phyloP scores from a whole-genome alignment of 208 protist genomes.

The Crithidia sp. region DNA sequence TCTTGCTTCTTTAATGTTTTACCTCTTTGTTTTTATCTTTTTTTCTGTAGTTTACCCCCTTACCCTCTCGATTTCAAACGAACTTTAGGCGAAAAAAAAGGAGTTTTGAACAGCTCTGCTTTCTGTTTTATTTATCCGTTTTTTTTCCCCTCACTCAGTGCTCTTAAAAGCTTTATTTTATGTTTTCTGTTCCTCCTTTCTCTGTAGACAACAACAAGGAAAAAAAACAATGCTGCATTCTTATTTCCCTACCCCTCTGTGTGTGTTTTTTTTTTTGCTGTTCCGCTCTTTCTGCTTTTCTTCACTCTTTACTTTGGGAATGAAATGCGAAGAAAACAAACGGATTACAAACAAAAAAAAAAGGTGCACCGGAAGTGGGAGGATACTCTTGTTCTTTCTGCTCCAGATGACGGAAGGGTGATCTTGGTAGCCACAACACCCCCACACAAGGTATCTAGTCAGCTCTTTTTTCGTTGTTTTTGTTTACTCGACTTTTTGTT shows the following conservation, averaged over 20 bases:
- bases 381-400: background rate
- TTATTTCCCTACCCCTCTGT: background rate
- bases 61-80: too few species aligned
- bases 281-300: background rate
- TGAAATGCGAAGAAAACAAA: background rate
- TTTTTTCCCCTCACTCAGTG: background rate
- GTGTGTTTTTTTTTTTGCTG: slow-evolving; percentile 3
- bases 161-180: background rate
- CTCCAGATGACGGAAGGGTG: too few species aligned
- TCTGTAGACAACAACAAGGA: background rate
- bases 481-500: too few species aligned
- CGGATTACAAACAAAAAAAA: background rate
- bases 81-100: too few species aligned
- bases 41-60: too few species aligned
- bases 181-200: background rate
- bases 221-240: background rate
- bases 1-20: slow-evolving; percentile 14
- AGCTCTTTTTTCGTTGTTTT: too few species aligned
- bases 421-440: too few species aligned
- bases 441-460: too few species aligned
- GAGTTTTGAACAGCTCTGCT: background rate
- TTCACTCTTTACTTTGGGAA: background rate
- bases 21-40: background rate
- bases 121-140: background rate
- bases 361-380: slow-evolving; percentile 1